Percentiles rank a stretch among this genome's conserved stretches.
Evolutionary conservation across 345 rosid genomes (phyloP).

Genomic region (Melastoma malabathricum): DNA sequence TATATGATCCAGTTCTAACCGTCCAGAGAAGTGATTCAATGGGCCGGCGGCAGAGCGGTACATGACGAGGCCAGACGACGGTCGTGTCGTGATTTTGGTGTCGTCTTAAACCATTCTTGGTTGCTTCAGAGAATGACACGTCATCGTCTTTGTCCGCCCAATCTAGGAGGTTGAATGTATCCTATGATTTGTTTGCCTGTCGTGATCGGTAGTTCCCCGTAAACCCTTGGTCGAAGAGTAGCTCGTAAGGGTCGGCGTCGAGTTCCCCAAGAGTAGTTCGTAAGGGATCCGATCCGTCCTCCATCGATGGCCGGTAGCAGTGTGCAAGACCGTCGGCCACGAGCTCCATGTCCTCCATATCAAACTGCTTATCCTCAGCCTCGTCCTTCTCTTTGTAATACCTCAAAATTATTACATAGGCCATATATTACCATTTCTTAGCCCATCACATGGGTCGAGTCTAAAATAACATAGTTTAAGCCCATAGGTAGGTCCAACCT

Average conservation of each 20-base stretch:
- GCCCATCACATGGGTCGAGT: no score
- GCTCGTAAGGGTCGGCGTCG: conserved; percentile 50
- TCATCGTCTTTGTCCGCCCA: conserved; percentile 20
- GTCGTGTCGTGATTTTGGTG: conserved; percentile 4
- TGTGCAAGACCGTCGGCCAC: conserved; percentile 2
- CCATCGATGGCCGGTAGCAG: conserved; percentile 8
- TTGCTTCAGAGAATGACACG: background rate
- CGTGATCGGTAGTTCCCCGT: conserved; percentile 5
- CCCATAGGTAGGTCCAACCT: no score
- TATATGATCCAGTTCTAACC: no score
- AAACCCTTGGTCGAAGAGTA: conserved; percentile 42
- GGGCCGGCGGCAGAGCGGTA: no score
- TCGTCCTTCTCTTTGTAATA: no score
- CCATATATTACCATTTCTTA: no score
- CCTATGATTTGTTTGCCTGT: conserved; percentile 22
- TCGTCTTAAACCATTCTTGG: conserved; percentile 21
- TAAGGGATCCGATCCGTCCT: background rate
- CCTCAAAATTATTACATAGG: no score
- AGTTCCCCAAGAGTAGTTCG: conserved; percentile 43
- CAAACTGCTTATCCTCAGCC: no score
- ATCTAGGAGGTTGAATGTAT: conserved; percentile 41
- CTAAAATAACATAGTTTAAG: no score
- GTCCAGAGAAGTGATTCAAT: no score
- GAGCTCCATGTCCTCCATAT: no score
- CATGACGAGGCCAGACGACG: no score